Evolutionary conservation across 345 rosid species (phyloP), one percentile per base, ranked within the genome.

Genomic region (Dipteronia sinensis): DNA sequence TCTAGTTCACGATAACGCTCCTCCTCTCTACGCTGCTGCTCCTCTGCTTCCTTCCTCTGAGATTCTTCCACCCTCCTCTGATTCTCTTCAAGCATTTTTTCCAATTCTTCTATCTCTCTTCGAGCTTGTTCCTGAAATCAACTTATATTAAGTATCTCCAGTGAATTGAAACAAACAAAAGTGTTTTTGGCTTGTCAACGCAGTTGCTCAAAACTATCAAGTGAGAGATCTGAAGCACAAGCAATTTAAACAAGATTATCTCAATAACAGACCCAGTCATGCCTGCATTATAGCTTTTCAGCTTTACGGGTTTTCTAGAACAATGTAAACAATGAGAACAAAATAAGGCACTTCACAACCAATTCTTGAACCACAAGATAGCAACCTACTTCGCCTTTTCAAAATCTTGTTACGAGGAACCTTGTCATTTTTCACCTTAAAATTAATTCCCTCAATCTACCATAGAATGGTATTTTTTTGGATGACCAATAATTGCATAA

Each of bases 1-100:
- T 94, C 97, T 2, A 96, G 86, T 76, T 96, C 98, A 71, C 87
- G 68, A 40, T 90, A 94, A 10, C 99, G 84, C 67, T 89, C 97
- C 66, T 96, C 99, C 87, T 96, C 98, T 62, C 89, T 90, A 81
- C 65, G 86, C 72, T 92, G 97, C 87, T 87, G 94, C 78, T 91
- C 98, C 79, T 91, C 76, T 49, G 99, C 99, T 79, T 91, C 98
- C 84, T 81, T 90, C 72, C 89, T 91, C 76, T 94, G 97, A 79
- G 92, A 49, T 82, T 96, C 98, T 90, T 92, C 93, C 62, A 87
- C 88, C 87, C 73, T 90, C 86, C 86, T 90, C 38, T 82, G 80
- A 75, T 91, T 91, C 87, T 92, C 98, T 77, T 92, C 97, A 2
- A 89, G 89, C 87, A 92, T 86, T 84, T 72, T 94, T 71, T 94